Base-by-base conservation (phyloP, 1,284 basidiomycete genomes). In the Jaminaea rosea region DNA sequence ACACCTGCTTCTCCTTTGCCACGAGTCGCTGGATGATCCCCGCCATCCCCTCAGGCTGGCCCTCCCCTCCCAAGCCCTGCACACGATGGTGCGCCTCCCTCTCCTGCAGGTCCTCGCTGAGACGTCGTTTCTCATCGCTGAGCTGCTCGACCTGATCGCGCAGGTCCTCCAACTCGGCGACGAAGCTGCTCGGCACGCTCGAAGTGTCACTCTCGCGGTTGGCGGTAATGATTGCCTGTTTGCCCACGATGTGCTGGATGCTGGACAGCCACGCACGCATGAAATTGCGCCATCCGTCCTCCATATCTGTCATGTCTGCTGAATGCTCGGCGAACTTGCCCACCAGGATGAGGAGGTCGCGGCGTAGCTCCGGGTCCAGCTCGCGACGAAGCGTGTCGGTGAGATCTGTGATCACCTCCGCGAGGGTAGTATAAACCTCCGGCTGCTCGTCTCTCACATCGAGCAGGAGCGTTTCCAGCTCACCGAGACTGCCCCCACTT, bases 1-100 rank as follows among this genome's bases (percentile, higher is more conserved):
- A 72, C 1, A 88, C 86, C 70, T 89, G 82, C 68, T 86, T 88
- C 76, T 92, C 88, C 72, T 89, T 90, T 65, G 84, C 81, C 3
- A 86, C 81, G 6, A 92, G 77, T 7, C 86, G 82, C 66, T 88
- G 86, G 10, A 90, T 82, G n/a, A 91, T 72, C 1, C 85, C 86
- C 59, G 84, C 81, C 54, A 87, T 80, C 60, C 80, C 83, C 79
- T 67, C 65, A 36, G 56, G 60, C 28, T 65, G 59, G 27, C 44
- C 46, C 58, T 3, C 27, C 4, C 13, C 47, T 31, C 24, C 59
- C 61, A 10, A 41, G 49, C 11, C 49, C 51, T 15, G 27, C 7
- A 5, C 17, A 19, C 9, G 42, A 29, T 21, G 13, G 47, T 87
- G 84, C 3, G 82, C 83, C 11, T 80, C 77, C 65, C 82, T 81